Evolutionary conservation across 1,284 basidiomycete species (phyloP), one percentile per base, ranked within the genome.

Genomic region (Cryptococcus sp.): DNA sequence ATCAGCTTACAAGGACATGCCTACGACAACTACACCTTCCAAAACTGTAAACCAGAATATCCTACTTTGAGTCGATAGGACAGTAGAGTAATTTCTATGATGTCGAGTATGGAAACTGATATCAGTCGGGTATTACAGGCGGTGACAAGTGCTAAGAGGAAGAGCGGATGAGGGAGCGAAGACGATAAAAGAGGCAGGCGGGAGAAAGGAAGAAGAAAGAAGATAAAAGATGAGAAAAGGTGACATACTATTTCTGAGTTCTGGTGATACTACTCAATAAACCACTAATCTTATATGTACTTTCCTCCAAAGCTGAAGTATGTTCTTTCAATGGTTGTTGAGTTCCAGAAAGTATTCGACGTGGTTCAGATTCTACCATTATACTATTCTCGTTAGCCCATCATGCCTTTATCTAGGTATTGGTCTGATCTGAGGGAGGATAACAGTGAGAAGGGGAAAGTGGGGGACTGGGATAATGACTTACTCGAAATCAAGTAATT

Each of bases 321-420:
- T 96, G 91, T 56, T 96, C 91, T 18, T 85, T 79, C 45, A 97
- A 83, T 18, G 74, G 74, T 22, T 68, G 70, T 52, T 75, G 73
- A 76, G 93, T 88, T 2, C 85, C 84, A 0, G 87, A 82, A 63
- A 89, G 87, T 23, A 85, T 85, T 49, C 88, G 80, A 47, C 92
- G 78, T 1, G 92, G 92, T 72, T 97, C 92, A 57, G 86, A 91
- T 78, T 96, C 91, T 55, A 96, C 89, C 89, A 94, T 91, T 74
- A 94, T 93, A 73, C 75, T 76, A 54, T 10, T 34, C 31, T 40
- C 25, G 34, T 23, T 22, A 28, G 31, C 18, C 24, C 22, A 36
- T 25, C 16, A 16, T 19, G 28, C 14, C 14, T 16, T 39, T 4
- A 16, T 39, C 7, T 4, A 7, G 36, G 9, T 34, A 9, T 34